A percentile compares a stretch with the other conserved stretches of the same genome.
These are phyloP conservation scores for Fusarium guadeloupense DNA, from an alignment of 2,329 filamentous ascomycete species.

Conservation along the genomic window DNA sequence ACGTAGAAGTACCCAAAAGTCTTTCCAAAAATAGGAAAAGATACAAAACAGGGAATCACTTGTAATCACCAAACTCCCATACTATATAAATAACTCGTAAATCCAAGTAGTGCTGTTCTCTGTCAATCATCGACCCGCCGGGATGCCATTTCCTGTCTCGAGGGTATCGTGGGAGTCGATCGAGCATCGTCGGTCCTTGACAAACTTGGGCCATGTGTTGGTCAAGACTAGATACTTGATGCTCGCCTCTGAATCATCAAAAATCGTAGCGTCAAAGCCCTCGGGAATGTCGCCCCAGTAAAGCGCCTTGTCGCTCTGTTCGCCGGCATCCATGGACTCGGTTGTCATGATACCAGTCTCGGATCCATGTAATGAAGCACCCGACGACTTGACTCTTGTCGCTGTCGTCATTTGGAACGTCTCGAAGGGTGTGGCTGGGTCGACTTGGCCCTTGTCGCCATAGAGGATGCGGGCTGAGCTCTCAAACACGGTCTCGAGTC, in stretches of 20 bases:
- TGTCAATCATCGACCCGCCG: neutral
- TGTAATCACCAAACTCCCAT: conserved; percentile 32
- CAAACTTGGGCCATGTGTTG: conserved; percentile 74
- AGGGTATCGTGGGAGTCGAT: conserved; percentile 43
- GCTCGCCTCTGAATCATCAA: conserved; percentile 67
- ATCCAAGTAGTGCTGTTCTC: neutral
- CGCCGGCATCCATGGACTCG: conserved; percentile 20
- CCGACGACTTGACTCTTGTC: conserved; percentile 35
- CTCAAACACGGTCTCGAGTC: conserved; percentile 66
- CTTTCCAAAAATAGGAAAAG: conserved; percentile 1
- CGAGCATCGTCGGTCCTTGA: conserved; percentile 53
- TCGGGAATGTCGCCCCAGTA: conserved; percentile 59
- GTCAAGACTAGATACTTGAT: conserved; percentile 75
- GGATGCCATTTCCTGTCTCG: conserved; percentile 32
- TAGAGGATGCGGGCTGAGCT: conserved; percentile 58
- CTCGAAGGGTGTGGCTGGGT: conserved; percentile 57
- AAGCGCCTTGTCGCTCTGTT: conserved; percentile 41
- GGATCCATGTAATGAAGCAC: conserved; percentile 32
- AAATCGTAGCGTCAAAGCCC: conserved; percentile 62
- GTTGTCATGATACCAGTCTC: conserved; percentile 37
- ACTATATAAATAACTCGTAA: neutral
- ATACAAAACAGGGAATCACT: conserved; percentile 23
- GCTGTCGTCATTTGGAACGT: conserved; percentile 35
- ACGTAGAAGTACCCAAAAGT: conserved; percentile 17
- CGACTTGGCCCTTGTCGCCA: conserved; percentile 51